Evolutionary conservation across 768 basidiomycete genomes (phyloP).

Genomic region (Suillus variegatus): DNA sequence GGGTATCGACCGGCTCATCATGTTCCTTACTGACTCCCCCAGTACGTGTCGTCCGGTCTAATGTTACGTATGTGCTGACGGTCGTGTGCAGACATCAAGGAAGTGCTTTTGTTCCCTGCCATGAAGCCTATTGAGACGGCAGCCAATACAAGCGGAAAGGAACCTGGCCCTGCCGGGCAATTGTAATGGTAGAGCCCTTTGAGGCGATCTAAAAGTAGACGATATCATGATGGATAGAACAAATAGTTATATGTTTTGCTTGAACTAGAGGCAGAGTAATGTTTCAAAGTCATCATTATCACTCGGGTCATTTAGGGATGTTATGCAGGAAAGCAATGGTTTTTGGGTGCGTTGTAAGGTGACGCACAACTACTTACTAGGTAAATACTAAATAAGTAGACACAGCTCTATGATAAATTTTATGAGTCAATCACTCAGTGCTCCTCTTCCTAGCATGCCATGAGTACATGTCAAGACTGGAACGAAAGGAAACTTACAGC

Average conservation of each 20-base stretch:
- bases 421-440: neutral
- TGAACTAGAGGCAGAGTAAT: neutral
- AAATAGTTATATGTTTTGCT: neutral
- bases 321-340: neutral
- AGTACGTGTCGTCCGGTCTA: slow-evolving; percentile 50
- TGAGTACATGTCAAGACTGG: neutral
- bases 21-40: slow-evolving; percentile 97
- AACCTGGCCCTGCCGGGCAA: slow-evolving; percentile 29
- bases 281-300: neutral
- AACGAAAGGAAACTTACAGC: neutral
- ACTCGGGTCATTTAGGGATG: neutral
- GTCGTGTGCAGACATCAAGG: slow-evolving; percentile 81
- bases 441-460: neutral
- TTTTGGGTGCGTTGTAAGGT: neutral
- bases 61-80: slow-evolving; percentile 11
- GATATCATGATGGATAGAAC: neutral
- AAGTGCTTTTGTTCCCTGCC: slow-evolving; percentile 93
- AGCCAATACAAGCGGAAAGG: slow-evolving; percentile 35
- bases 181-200: neutral
- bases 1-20: slow-evolving; percentile 94
- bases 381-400: slow-evolving; percentile 8
- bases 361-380: neutral
- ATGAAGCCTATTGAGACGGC: slow-evolving; percentile 82
- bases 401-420: neutral
- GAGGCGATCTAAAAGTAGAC: slow-evolving; percentile 5